A percentile compares a stretch with the other conserved stretches of the same genome.
Evolutionary conservation across 345 rosid species (phyloP).

Genomic region (Cardamine chenopodiifolia): DNA sequence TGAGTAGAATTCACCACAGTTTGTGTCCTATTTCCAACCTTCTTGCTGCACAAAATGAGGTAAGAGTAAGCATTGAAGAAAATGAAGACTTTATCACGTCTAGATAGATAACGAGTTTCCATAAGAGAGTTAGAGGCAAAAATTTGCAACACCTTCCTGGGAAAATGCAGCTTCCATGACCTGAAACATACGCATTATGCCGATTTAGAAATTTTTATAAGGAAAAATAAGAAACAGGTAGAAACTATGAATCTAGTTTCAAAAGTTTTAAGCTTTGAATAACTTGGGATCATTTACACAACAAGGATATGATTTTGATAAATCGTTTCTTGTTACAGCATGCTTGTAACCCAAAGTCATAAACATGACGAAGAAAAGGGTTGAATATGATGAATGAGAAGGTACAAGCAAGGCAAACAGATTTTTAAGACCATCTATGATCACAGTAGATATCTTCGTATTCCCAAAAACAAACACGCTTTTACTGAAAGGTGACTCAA

Average conservation of each 20-base stretch:
- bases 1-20: conserved; percentile 60
- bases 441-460: background rate
- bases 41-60: conserved; percentile 57
- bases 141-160: conserved; percentile 78
- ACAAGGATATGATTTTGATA: background rate
- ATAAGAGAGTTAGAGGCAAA: background rate
- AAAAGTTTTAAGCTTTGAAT: background rate
- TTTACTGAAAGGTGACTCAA: background rate
- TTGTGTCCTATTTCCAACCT: conserved; percentile 65
- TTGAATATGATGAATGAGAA: conserved; percentile 18
- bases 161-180: conserved; percentile 91
- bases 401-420: background rate
- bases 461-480: background rate
- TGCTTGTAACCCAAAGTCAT: background rate
- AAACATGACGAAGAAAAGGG: background rate
- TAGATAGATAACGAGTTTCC: background rate
- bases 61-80: background rate
- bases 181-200: conserved; percentile 43
- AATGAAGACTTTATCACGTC: background rate
- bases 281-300: background rate
- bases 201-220: background rate
- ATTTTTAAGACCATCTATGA: background rate
- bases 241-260: background rate
- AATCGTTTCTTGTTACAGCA: background rate
- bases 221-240: background rate